These are phyloP conservation scores for Colletotrichum sp. DNA, from an alignment of 2,329 filamentous ascomycete species.

Conservation along the genomic window DNA sequence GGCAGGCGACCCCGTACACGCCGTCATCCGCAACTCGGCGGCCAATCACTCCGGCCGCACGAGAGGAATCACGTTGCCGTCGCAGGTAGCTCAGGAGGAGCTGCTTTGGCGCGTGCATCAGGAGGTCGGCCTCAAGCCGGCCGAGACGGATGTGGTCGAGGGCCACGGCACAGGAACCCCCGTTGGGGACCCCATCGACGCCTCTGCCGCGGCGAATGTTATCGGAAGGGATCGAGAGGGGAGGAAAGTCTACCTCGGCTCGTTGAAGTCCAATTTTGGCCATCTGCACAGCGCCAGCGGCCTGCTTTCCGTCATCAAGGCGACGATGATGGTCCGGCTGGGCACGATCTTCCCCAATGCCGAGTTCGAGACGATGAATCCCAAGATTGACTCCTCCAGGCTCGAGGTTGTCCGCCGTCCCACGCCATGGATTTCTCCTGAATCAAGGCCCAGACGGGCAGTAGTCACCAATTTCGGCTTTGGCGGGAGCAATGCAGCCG, in stretches of 20 bases:
- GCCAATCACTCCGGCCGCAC: not conserved
- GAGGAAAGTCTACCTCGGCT: not conserved
- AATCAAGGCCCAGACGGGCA: not conserved
- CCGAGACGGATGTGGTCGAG: not conserved
- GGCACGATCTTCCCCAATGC: not conserved
- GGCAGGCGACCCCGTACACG: not conserved
- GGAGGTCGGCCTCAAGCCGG: not conserved
- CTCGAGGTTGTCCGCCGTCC: not conserved
- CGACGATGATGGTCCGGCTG: not conserved
- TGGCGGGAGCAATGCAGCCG: not conserved
- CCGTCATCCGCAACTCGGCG: not conserved
- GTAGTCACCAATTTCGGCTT: not conserved
- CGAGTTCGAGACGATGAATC: not conserved
- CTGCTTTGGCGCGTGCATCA: not conserved
- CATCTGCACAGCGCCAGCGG: not conserved
- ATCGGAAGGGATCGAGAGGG: not conserved
- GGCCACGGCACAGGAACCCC: not conserved
- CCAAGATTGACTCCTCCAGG: not conserved
- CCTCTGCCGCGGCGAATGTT: not conserved
- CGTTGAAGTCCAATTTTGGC: not conserved
- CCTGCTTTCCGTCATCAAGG: not conserved
- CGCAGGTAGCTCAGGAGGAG: not conserved
- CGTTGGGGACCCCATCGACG: not conserved
- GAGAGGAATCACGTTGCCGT: not conserved
- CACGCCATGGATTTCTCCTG: not conserved